Evolutionary conservation across 1,284 basidiomycete genomes (phyloP), one percentile per base, ranked within the genome.

Genomic region (Rhodotorula sp.): DNA sequence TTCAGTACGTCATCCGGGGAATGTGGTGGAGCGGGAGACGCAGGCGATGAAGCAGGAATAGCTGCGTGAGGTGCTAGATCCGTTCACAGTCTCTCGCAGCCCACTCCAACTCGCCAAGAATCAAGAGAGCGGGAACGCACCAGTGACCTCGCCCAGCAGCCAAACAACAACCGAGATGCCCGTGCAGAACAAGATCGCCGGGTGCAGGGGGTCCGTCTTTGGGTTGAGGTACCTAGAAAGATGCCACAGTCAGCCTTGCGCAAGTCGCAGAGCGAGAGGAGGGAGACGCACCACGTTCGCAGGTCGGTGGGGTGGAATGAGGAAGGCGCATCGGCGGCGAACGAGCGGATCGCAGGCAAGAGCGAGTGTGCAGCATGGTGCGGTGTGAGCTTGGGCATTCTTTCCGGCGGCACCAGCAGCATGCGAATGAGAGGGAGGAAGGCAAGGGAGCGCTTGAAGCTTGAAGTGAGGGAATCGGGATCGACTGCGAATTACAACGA

Each of bases 61-160:
- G 20, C 18, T 24, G 37, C n/a, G 51, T 4, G 56, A n/a, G 37
- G 24, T 13, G n/a, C n/a, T 28, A 44, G 40, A 56, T n/a, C 48
- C 24, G 4, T 50, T 22, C 9, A 50, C 24, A 11, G 22, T 22
- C 48, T 24, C 22, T 13, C 48, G 15, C 24, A 18, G 15, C 16
- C 40, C 40, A 10, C 34, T 34, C 34, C 24, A 6, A 44, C 16
- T 13, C 40, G 15, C 9, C 40, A 44, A 13, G 40, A 44, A 44
- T 7, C 40, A 44, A 13, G 40, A 44, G 16, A 44, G 26, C 31
- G 58, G n/a, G 53, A 54, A 44, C 67, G 65, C 54, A 67, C 67
- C 67, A n/a, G 76, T 76, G 46, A 72, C 8, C 51, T 77, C 71
- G 13, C 70, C 65, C n/a, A 76, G 37, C 26, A 77, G 28, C 59